Base-by-base conservation (phyloP, 768 basidiomycete species). In the Lanmaoa rubissima region DNA sequence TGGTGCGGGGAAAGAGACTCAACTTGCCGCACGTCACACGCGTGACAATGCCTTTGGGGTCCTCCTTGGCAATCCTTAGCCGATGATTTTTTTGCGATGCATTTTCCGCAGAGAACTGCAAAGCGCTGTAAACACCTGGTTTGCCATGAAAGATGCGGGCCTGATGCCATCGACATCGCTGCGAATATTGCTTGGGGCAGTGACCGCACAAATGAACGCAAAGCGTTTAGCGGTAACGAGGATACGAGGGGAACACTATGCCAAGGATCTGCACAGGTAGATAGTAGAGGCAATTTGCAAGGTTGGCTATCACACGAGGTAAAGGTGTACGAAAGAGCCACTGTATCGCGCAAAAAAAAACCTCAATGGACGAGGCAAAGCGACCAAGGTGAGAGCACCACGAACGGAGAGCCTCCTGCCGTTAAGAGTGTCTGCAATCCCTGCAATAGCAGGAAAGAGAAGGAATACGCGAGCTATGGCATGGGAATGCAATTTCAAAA, bases 381-480 rank as follows among this genome's bases (percentile, higher is more conserved):
- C n/a, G 11, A 21, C 28, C 8, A 26, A 17, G 19, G 13, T 38
- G 40, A 36, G 21, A 21, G 28, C 26, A 24, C 31, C 42, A 76
- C 85, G 64, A 61, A 88, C 87, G 47, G 79, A 82, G 26, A 91
- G 69, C 19, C 59, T 71, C 38, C 71, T 74, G 2, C 88, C 90
- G 61, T 88, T 88, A 3, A 87, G 87, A 0, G 87, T 86, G 14
- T 73, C 63, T 3, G 74, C 79, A 28, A 94, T 86, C 65, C 85
- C 73, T 3, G 79, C 79, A 35, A 91, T 74, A 0, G 89, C 83
- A 0, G 90, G 91, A 69, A 87, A 90, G 9, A 94, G 75, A 52
- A 91, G 65, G 59, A 88, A 85, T 2, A 76, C 72, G 5, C 76
- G 75, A 13, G 74, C 55, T 17, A 84, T 66, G 16, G 63, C 59